Evolutionary conservation across 2,329 filamentous ascomycete genomes (phyloP).

Genomic region (Coniochaeta ligniaria): DNA sequence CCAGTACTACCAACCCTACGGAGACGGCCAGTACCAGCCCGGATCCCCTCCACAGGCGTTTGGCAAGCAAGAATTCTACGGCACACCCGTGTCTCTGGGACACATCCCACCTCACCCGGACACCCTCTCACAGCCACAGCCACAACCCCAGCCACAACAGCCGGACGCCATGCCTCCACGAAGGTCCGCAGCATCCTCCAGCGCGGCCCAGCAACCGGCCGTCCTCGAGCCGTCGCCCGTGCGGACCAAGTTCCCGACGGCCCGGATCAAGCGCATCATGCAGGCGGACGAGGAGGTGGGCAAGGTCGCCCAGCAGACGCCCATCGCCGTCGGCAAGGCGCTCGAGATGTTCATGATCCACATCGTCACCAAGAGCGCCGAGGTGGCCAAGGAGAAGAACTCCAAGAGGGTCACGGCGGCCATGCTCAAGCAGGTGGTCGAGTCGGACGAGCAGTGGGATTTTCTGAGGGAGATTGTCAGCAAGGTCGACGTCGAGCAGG

Average conservation of each 20-base stretch:
- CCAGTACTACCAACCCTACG: constrained; percentile 2
- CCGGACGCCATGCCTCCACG: constrained; percentile 28
- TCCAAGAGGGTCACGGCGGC: constrained; percentile 84
- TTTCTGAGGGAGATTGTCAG: constrained; percentile 86
- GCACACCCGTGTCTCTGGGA: background rate
- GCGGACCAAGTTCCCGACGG: constrained; percentile 93
- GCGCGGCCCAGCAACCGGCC: constrained; percentile 18
- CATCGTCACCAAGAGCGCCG: constrained; percentile 80
- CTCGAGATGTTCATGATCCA: constrained; percentile 97
- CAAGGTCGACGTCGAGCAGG: constrained; percentile 61
- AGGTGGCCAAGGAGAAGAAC: constrained; percentile 72
- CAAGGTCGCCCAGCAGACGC: constrained; percentile 96
- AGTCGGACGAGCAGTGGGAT: constrained; percentile 86
- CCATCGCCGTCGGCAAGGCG: constrained; percentile 91
- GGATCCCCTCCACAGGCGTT: background rate
- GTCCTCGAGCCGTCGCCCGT: constrained; percentile 61
- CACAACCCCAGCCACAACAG: constrained; percentile 2
- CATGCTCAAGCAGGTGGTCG: constrained; percentile 87
- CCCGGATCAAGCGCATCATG: constrained; percentile 98
- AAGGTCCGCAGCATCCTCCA: constrained; percentile 26
- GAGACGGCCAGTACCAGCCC: background rate
- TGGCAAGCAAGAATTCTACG: background rate
- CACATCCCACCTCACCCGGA: background rate
- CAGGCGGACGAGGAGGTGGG: constrained; percentile 98
- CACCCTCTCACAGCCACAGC: constrained; percentile 3